Evolutionary conservation across 805 yeast genomes (phyloP), one percentile per base, ranked within the genome.

Genomic region (Cyberlindnera galapagoensis): DNA sequence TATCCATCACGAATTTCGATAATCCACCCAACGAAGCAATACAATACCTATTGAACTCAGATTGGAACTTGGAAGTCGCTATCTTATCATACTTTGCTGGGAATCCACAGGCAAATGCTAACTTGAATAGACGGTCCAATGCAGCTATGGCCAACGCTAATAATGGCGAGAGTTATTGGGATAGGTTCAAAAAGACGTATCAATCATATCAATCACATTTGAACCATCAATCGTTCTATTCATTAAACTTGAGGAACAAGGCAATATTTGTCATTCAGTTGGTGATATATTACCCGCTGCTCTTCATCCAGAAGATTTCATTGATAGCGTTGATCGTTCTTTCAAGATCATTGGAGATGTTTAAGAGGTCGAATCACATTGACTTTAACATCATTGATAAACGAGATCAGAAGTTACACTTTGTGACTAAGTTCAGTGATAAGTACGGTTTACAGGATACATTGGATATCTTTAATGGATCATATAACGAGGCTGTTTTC

Each of bases 401-500:
- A n/a, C n/a, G n/a, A n/a, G n/a, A n/a, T n/a, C n/a, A n/a, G n/a
- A n/a, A n/a, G n/a, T n/a, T n/a, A n/a, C n/a, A n/a, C n/a, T n/a
- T n/a, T n/a, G n/a, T n/a, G n/a, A n/a, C n/a, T n/a, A n/a, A n/a
- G n/a, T n/a, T n/a, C n/a, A n/a, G n/a, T n/a, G n/a, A n/a, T n/a
- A n/a, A n/a, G n/a, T n/a, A n/a, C n/a, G 35, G 42, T 20, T 44
- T 38, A 30, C 50, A 44, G 16, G 37, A 38, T 27, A 31, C 33
- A 11, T 12, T 47, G 16, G 31, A 69, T 58, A 31, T 83, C 44
- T 68, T 72, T 36, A 76, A 74, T 45, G 87, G 87, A 11, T 80
- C 94, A 21, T 90, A 87, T 57, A 75, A 88, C 2, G 79, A 80
- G 36, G 88, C 95, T 2, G 59, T 88, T 33, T 76, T 71, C 46